Evolutionary conservation across 768 basidiomycete genomes (phyloP).

Genomic region (Rhodotorula babjevae): DNA sequence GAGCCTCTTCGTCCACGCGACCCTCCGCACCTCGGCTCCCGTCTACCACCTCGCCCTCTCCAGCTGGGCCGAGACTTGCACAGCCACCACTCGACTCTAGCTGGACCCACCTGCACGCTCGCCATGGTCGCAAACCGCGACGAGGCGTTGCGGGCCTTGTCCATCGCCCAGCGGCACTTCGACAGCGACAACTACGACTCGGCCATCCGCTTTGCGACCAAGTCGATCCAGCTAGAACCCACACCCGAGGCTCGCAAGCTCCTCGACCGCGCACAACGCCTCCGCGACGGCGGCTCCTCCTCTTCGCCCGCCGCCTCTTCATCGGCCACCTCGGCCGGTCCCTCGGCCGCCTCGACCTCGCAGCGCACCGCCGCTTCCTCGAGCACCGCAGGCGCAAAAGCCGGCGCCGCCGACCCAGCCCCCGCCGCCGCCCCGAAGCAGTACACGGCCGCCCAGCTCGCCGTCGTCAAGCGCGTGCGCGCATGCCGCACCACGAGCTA

Average conservation of each 20-base stretch:
- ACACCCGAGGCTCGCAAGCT: slow-evolving; percentile 70
- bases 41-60: no score
- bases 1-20: background rate
- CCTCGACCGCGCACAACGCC: slow-evolving; percentile 54
- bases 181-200: slow-evolving; percentile 66
- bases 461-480: slow-evolving; percentile 78
- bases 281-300: background rate
- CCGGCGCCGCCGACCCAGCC: background rate
- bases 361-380: background rate
- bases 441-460: slow-evolving; percentile 75
- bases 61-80: background rate
- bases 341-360: slow-evolving; percentile 55
- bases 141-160: slow-evolving; percentile 53
- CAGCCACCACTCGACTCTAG: no score
- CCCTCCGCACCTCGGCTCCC: no score
- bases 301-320: slow-evolving; percentile 50
- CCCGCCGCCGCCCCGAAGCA: background rate
- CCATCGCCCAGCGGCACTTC: slow-evolving; percentile 70
- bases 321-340: slow-evolving; percentile 57
- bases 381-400: background rate
- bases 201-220: slow-evolving; percentile 82
- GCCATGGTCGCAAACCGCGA: slow-evolving; percentile 19
- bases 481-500: slow-evolving; percentile 82
- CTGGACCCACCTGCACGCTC: no score
- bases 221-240: slow-evolving; percentile 74